Conservation (phyloP, 306 rosid species). For the Medicago lupulina region DNA sequence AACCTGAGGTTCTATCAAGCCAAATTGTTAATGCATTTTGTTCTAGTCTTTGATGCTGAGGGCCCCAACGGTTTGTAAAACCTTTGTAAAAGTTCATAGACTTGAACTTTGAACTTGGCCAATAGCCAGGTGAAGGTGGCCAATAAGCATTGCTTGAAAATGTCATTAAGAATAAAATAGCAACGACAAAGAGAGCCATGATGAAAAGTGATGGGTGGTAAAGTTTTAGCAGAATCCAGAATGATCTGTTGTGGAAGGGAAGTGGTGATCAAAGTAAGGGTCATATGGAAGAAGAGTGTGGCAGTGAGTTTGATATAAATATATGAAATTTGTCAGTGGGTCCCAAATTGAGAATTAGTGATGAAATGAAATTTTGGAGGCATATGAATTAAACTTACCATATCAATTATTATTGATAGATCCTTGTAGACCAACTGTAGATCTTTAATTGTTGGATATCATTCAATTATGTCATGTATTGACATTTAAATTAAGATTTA, state of each 20-base stretch:
- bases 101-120: conserved; percentile 88
- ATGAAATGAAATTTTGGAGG: conserved; percentile 41
- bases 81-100: conserved; percentile 71
- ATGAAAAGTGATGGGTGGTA: conserved; percentile 31
- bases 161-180: conserved; percentile 51
- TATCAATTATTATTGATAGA: conserved; percentile 9
- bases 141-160: conserved; percentile 68
- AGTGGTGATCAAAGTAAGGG: conserved; percentile 42
- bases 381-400: conserved; percentile 37
- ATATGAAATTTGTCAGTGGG: conserved; percentile 52
- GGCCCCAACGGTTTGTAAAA: conserved; percentile 91
- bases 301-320: conserved; percentile 58
- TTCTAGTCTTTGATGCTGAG: conserved; percentile 70
- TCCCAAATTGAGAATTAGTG: conserved; percentile 43
- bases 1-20: conserved; percentile 89
- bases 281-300: conserved; percentile 51
- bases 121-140: conserved; percentile 91
- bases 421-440: conserved; percentile 3
- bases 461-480: conserved; percentile 32
- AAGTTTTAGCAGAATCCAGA: conserved; percentile 44
- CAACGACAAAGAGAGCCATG: conserved; percentile 62
- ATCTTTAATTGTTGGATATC: conserved; percentile 18
- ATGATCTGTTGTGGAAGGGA: conserved; percentile 47
- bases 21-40: conserved; percentile 78
- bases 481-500: not conserved